Base-by-base conservation (phyloP, 768 basidiomycete genomes). In the Bullera alba region DNA sequence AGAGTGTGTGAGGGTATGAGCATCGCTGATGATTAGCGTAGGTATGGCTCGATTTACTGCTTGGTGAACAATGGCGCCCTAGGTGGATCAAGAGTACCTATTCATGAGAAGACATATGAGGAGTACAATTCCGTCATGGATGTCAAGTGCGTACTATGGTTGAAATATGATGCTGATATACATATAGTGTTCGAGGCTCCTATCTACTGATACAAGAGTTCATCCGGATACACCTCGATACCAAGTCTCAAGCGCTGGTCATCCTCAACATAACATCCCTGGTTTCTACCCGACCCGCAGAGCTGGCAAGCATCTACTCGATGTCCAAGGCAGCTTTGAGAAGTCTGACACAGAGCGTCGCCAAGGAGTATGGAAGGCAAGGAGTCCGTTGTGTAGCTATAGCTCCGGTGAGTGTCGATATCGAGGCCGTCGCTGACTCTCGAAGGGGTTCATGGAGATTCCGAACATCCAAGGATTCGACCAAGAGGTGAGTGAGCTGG, bases 121-220 rank as follows among this genome's bases (percentile, higher is more conserved):
- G 51, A 62, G 34, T 48, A 50, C 25, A 50, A 49, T 19, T 53
- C 53, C 19, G 58, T 58, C 32, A 56, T 54, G 53, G 41, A 34
- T 29, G 56, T 60, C 49, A 64, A 64, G 61, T 63, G 50, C 52
- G 58, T 55, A 10, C 26, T 41, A 22, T 23, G 23, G 22, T 19
- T 28, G 10, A 17, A 26, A 8, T 8, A 15, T 15, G 36, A 2
- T 5, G 27, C 50, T 51, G 50, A 51, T 17, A 12, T 6, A 5
- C 21, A 23, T 23, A 8, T 34, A 56, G 54, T 32, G 54, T 56
- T 2, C 42, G 48, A 17, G 54, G 49, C 7, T 49, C 54, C 3
- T 48, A 46, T n/a, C 32, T 56, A 1, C 48, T 56, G 6, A 46
- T 17, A 10, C 54, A 56, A 42, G 5, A 43, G 17, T 48, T 34